phyloP scores from a whole-genome alignment of 257 asterid genomes.

The Solanum pennellii region DNA sequence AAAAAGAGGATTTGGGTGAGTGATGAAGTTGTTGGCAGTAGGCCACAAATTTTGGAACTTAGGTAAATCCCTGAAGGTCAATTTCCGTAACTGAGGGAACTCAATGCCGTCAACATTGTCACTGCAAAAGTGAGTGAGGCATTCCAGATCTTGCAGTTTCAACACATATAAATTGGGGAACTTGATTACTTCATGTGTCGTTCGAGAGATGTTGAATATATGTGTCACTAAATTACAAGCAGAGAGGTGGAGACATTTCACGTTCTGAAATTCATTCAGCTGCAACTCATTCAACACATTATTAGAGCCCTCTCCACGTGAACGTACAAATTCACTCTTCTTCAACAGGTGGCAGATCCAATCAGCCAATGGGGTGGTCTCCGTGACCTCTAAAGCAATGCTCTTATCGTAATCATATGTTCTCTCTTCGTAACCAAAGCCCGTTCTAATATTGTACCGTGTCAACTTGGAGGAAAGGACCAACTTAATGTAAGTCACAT shows the following conservation, averaged over 20 bases:
- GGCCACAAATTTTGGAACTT: background rate
- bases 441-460: background rate
- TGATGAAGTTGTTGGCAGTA: background rate
- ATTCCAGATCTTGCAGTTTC: accelerated
- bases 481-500: background rate
- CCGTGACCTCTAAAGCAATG: background rate
- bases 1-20: background rate
- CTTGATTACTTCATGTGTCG: background rate
- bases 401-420: background rate
- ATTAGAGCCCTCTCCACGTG: background rate
- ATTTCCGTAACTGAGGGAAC: background rate
- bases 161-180: background rate
- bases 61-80: accelerated
- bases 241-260: no score
- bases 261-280: background rate
- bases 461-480: background rate
- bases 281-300: background rate
- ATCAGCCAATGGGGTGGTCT: background rate
- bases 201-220: background rate
- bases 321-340: background rate
- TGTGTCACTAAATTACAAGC: background rate
- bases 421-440: accelerated
- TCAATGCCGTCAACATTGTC: background rate
- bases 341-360: background rate
- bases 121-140: background rate